Conservation (phyloP, 2,329 filamentous ascomycete genomes). For the Cucurbitaria berberidis region DNA sequence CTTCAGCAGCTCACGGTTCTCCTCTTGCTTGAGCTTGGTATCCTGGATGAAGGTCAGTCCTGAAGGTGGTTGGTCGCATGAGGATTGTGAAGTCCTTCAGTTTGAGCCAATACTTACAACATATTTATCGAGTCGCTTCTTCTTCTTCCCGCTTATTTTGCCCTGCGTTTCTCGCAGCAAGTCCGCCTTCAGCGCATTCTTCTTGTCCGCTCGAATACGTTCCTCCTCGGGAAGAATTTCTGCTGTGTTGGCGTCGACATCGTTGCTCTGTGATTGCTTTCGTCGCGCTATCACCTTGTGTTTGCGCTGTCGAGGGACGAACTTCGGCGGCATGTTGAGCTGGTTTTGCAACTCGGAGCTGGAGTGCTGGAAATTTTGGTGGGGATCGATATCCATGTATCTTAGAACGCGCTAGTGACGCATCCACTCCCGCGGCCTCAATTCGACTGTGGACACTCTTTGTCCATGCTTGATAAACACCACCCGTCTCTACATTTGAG, state of each 20-base stretch:
- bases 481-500: background rate
- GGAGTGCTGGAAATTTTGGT: slow-evolving; percentile 42
- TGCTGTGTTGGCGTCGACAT: slow-evolving; percentile 60
- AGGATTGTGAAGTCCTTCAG: background rate
- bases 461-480: background rate
- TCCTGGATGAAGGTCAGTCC: slow-evolving; percentile 59
- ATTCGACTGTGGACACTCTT: background rate
- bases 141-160: slow-evolving; percentile 68
- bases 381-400: slow-evolving; percentile 35
- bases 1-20: slow-evolving; percentile 81
- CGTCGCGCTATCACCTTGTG: slow-evolving; percentile 69
- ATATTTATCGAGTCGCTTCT: slow-evolving; percentile 72
- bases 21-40: slow-evolving; percentile 92
- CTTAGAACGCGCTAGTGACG: slow-evolving; percentile 26
- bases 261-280: slow-evolving; percentile 56
- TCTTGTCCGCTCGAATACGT: slow-evolving; percentile 60
- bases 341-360: slow-evolving; percentile 12
- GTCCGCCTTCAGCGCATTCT: slow-evolving; percentile 60
- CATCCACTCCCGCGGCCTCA: slow-evolving; percentile 24
- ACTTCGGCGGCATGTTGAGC: slow-evolving; percentile 45
- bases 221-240: slow-evolving; percentile 57
- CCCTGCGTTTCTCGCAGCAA: slow-evolving; percentile 59
- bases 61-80: background rate
- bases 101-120: slow-evolving; percentile 54
- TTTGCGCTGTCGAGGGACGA: slow-evolving; percentile 63